Evolutionary conservation across 2,329 filamentous ascomycete species (phyloP), one percentile per base, ranked within the genome.

Genomic region (Fonsecaea erecta): DNA sequence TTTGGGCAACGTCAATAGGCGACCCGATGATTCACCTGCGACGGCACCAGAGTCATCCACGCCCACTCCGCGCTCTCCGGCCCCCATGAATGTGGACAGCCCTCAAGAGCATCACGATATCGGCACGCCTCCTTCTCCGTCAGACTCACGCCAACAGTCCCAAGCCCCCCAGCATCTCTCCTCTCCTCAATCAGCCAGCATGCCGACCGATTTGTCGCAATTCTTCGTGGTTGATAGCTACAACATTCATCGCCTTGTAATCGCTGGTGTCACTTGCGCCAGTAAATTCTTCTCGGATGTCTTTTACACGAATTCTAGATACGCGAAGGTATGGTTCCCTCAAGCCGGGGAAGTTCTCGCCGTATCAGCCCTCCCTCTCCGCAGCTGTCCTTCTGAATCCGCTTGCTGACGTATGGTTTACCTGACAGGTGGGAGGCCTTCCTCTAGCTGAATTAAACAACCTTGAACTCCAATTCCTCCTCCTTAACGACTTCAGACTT

Each of bases 211-310:
- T 53, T 35, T 68, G 51, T 86, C 86, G 2, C 88, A 90, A 73
- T 90, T 88, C 74, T 98, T 99, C 75, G 94, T 98, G 46, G 95
- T 98, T 11, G 95, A 99, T 79, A 98, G 95, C 80, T 99, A 95
- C 82, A 99, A 99, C 79, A 98, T 99, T 69, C 95, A 99, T 76
- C 89, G 95, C 62, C 83, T 99, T 62, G 93, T 98, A 61, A 99
- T 99, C 75, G 92, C 95, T 1, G 95, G 94, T 37, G 95, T 99
- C 52, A 99, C 95, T 2, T 98, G 95, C 78, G 93, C 95, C 4
- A 98, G 94, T 86, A 99, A 99, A 79, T 99, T 98, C 84, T 99
- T 99, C 79, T 98, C 94, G 4, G 88, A 99, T 79, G 94, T 98
- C 46, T 99, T 99, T 74, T 99, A 98, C 77, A 99, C 95, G 9